A percentile compares a stretch with the other conserved stretches of the same genome.
phyloP scores from a whole-genome alignment of 2,329 filamentous ascomycete genomes.

The Coniochaeta hoffmannii region DNA sequence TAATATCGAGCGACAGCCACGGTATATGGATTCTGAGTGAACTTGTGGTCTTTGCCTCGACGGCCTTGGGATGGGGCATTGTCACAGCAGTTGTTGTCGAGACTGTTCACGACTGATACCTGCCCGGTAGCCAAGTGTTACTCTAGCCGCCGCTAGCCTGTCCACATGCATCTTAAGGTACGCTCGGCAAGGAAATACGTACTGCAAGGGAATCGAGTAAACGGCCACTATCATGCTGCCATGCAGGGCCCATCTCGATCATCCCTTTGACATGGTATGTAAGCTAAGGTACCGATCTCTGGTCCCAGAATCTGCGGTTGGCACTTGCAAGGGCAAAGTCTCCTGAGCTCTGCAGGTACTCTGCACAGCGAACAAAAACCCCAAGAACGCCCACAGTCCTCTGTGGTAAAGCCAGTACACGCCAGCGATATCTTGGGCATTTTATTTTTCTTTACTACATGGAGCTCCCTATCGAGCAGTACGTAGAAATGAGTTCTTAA shows the following conservation, averaged over 20 bases:
- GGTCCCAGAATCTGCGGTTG: background rate
- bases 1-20: background rate
- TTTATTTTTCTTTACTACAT: no score
- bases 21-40: background rate
- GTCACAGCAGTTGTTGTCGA: no score
- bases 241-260: background rate
- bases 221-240: background rate
- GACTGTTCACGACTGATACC: no score
- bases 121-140: background rate
- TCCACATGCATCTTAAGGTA: background rate
- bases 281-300: background rate
- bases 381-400: no score
- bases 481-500: no score
- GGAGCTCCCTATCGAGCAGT: no score
- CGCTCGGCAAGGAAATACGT: no score
- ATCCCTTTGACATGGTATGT: background rate
- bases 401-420: no score
- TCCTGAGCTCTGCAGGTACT: slow-evolving; percentile 1
- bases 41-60: background rate
- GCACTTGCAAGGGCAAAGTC: background rate
- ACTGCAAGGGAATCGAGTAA: background rate
- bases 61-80: no score
- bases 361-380: background rate
- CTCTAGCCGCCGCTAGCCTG: background rate
- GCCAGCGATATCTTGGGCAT: no score